phyloP scores from a whole-genome alignment of 345 rosid genomes.

The Murraya paniculata region DNA sequence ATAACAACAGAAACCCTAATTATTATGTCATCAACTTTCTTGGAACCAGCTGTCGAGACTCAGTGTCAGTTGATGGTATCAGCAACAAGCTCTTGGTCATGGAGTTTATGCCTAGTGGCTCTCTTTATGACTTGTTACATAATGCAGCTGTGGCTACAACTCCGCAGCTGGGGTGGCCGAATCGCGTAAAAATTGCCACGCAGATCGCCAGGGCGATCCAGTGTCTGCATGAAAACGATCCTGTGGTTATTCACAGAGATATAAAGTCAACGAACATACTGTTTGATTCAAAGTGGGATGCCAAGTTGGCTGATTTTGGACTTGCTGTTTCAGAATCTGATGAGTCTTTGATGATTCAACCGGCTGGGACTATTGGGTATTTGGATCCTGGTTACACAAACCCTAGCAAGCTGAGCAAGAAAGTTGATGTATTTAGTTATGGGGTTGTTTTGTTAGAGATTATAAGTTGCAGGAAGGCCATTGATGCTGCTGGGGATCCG shows the following conservation, averaged over 20 bases:
- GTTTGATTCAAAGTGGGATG: conserved; percentile 51
- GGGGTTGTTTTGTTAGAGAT: conserved; percentile 75
- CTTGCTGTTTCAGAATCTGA: conserved; percentile 35
- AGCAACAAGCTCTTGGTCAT: conserved; percentile 49
- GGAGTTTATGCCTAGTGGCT: conserved; percentile 77
- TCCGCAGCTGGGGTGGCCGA: conserved; percentile 48
- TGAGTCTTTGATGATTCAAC: conserved; percentile 19
- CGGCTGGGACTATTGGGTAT: conserved; percentile 82
- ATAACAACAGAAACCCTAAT: conserved; percentile 17
- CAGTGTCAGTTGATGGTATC: not conserved
- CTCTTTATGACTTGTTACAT: conserved; percentile 60
- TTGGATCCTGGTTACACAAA: conserved; percentile 66
- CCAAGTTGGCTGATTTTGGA: conserved; percentile 69
- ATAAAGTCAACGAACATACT: conserved; percentile 67
- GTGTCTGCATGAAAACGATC: conserved; percentile 46
- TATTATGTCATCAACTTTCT: conserved; percentile 38
- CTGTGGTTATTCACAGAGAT: conserved; percentile 61
- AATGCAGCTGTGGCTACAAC: not conserved
- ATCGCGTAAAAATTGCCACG: conserved; percentile 53
- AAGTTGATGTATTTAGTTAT: conserved; percentile 60
- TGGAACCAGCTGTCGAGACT: conserved; percentile 25
- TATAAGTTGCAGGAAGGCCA: conserved; percentile 56
- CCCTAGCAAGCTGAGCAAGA: conserved; percentile 48
- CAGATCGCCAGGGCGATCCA: conserved; percentile 59
- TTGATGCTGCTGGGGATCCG: conserved; percentile 47